phyloP scores from a whole-genome alignment of 768 basidiomycete species.

The Termitomyces sp. region DNA sequence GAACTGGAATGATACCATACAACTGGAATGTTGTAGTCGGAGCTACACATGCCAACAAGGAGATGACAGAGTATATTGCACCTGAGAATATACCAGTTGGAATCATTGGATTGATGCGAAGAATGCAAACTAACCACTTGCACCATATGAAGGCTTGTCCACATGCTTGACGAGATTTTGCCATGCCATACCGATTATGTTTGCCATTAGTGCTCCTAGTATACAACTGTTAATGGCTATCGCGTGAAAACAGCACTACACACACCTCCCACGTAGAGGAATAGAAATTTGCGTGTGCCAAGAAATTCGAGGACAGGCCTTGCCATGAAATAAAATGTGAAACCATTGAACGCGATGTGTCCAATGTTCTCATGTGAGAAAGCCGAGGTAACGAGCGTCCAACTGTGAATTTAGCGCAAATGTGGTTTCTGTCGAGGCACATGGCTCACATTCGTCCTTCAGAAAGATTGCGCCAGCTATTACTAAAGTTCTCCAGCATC shows the following conservation, averaged over 20 bases:
- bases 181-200: slow-evolving; percentile 48
- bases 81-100: slow-evolving; percentile 33
- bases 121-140: slow-evolving; percentile 56
- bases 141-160: slow-evolving; percentile 52
- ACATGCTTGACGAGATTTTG: slow-evolving; percentile 32
- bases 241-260: slow-evolving; percentile 15
- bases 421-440: background rate
- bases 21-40: slow-evolving; percentile 65
- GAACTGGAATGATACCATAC: slow-evolving; percentile 76
- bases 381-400: slow-evolving; percentile 66
- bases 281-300: slow-evolving; percentile 63
- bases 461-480: slow-evolving; percentile 55
- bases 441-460: slow-evolving; percentile 61
- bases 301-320: slow-evolving; percentile 57
- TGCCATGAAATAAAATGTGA: slow-evolving; percentile 77
- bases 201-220: slow-evolving; percentile 59
- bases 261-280: slow-evolving; percentile 71
- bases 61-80: slow-evolving; percentile 67
- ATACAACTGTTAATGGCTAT: background rate
- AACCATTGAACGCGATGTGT: slow-evolving; percentile 75
- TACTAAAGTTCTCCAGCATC: slow-evolving; percentile 64
- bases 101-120: background rate
- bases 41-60: slow-evolving; percentile 68
- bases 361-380: slow-evolving; percentile 65
- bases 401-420: slow-evolving; percentile 38